These are phyloP conservation scores for Dendrobium nobile DNA, from an alignment of 106 monocot species.

Conservation along the genomic window DNA sequence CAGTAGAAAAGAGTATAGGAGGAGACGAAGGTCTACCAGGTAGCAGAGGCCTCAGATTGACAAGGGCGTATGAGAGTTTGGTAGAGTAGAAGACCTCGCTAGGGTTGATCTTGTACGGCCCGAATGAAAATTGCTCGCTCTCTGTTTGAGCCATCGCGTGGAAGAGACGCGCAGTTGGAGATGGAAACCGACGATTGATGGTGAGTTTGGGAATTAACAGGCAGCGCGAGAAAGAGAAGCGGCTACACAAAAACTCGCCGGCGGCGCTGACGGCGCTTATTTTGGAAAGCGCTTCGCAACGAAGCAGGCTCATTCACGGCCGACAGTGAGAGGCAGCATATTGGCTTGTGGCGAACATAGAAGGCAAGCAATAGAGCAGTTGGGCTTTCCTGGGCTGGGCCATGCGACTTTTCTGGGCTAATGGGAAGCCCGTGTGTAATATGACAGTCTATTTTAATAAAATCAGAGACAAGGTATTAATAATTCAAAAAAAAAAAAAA, in stretches of 20 bases:
- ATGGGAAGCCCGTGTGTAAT: no score
- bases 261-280: slow-evolving; percentile 14
- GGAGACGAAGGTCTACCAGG: slow-evolving; percentile 32
- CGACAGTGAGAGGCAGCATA: background rate
- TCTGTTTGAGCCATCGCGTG: slow-evolving; percentile 13
- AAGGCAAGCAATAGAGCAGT: no score
- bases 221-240: background rate
- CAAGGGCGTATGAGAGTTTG: slow-evolving; percentile 48
- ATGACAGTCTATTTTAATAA: no score
- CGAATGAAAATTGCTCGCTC: slow-evolving; percentile 33
- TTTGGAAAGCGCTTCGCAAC: background rate
- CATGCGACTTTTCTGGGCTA: no score
- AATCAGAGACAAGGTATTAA: no score
- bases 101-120: slow-evolving; percentile 61
- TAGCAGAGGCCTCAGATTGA: slow-evolving; percentile 61
- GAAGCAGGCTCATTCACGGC: background rate
- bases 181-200: background rate
- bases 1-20: background rate
- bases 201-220: background rate
- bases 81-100: slow-evolving; percentile 65
- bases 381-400: no score
- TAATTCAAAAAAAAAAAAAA: no score
- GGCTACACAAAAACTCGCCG: background rate
- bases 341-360: no score
- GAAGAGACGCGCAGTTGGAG: background rate